phyloP scores from a whole-genome alignment of 352 stramenopile genomes.

The Phytopythium aichiense region DNA sequence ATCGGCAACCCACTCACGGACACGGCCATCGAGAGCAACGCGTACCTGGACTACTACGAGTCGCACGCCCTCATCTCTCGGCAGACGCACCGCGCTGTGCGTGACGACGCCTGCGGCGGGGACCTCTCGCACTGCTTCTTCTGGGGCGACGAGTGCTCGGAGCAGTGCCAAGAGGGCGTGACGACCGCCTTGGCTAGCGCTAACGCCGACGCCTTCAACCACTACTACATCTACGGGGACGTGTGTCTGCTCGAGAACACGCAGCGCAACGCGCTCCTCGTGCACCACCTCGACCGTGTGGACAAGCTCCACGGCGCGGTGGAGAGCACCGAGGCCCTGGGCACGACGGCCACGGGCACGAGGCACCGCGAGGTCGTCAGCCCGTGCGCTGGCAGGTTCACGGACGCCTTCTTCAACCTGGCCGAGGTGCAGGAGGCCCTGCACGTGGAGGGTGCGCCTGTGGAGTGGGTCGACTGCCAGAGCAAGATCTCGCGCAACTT shows the following conservation, averaged over 20 bases:
- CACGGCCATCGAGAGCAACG: conserved; percentile 56
- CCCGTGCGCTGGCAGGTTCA: conserved; percentile 56
- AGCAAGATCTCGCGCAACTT: conserved; percentile 28
- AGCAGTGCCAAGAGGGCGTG: conserved; percentile 36
- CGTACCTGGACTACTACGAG: conserved; percentile 78
- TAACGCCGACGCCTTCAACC: conserved; percentile 48
- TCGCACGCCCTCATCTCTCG: conserved; percentile 69
- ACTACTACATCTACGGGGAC: conserved; percentile 74
- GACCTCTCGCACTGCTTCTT: conserved; percentile 63
- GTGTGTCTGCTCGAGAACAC: conserved; percentile 53
- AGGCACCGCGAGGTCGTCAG: conserved; percentile 47
- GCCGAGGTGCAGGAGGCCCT: conserved; percentile 48
- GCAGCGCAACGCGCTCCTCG: conserved; percentile 39
- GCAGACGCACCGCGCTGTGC: conserved; percentile 47
- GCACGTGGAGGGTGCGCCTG: conserved; percentile 34
- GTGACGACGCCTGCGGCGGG: conserved; percentile 39
- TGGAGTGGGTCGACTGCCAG: too few species aligned
- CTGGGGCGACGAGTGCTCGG: conserved; percentile 41
- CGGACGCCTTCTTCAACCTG: conserved; percentile 38
- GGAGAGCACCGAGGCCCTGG: background rate
- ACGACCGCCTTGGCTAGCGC: conserved; percentile 32
- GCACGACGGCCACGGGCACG: conserved; percentile 3
- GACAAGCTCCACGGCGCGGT: background rate
- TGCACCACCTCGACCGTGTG: conserved; percentile 14
- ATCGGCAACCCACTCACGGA: conserved; percentile 78